phyloP scores from a whole-genome alignment of 257 asterid genomes.

The Plectranthus barbatus region DNA sequence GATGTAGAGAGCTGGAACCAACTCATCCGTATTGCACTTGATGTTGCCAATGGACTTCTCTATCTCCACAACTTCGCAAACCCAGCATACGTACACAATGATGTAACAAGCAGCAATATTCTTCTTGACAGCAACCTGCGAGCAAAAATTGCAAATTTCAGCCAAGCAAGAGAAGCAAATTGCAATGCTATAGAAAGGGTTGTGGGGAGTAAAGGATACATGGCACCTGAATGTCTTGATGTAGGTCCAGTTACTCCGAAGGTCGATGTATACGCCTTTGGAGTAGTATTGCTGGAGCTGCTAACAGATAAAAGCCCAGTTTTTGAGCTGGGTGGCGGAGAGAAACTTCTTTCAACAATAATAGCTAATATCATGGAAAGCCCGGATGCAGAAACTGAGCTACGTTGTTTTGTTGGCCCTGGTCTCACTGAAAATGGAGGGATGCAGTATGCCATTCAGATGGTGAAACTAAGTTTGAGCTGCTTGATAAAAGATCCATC shows the following conservation, averaged over 20 bases:
- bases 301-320: constrained; percentile 31
- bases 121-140: constrained; percentile 47
- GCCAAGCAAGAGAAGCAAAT: constrained; percentile 36
- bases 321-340: constrained; percentile 22
- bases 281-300: constrained; percentile 47
- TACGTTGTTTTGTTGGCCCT: constrained; percentile 18
- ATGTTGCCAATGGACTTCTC: constrained; percentile 57
- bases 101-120: constrained; percentile 38
- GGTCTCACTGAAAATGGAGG: constrained; percentile 26
- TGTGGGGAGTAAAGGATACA: constrained; percentile 29
- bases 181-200: constrained; percentile 9
- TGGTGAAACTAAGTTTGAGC: constrained; percentile 30
- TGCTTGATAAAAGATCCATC: constrained; percentile 43
- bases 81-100: constrained; percentile 44
- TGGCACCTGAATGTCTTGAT: constrained; percentile 40
- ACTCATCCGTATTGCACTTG: constrained; percentile 42
- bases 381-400: constrained; percentile 23
- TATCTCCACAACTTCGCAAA: constrained; percentile 53
- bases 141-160: constrained; percentile 52
- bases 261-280: constrained; percentile 47
- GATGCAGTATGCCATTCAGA: constrained; percentile 18
- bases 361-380: constrained; percentile 18
- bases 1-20: constrained; percentile 23
- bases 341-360: constrained; percentile 25
- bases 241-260: constrained; percentile 30